A percentile compares a stretch with the other conserved stretches of the same genome.
Conservation (phyloP, 176 grass and related monocot species). For the Neostapfia colusana region DNA sequence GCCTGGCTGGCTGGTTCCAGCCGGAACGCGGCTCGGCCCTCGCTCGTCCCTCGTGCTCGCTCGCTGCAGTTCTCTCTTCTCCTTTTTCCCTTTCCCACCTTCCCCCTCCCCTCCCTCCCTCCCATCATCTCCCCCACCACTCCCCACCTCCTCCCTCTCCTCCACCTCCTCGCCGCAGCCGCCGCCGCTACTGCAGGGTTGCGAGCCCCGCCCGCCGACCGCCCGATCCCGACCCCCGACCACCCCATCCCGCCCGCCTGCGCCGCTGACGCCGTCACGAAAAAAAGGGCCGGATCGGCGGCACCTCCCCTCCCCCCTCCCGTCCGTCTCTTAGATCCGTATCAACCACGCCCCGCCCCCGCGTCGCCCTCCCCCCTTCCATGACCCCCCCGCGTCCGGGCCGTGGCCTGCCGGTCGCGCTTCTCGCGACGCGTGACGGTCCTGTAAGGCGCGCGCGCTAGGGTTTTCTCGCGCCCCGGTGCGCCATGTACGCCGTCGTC, state of each 20-base stretch:
- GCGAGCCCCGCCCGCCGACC: background rate
- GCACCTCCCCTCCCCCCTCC: background rate
- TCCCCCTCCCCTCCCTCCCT: background rate
- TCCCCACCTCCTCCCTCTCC: background rate
- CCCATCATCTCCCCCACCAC: slow-evolving; percentile 1
- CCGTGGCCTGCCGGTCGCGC: background rate
- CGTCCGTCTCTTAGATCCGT: slow-evolving; percentile 26
- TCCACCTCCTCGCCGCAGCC: background rate
- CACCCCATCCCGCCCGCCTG: background rate
- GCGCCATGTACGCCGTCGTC: too few species aligned
- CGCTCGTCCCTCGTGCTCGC: background rate
- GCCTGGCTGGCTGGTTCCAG: slow-evolving; percentile 16
- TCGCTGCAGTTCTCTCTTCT: background rate
- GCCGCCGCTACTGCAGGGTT: slow-evolving; percentile 3
- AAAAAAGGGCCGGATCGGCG: background rate
- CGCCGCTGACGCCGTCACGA: background rate
- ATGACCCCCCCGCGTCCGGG: background rate
- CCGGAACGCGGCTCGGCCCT: background rate
- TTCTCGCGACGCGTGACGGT: background rate
- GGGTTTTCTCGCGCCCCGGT: too few species aligned
- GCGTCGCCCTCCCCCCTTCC: background rate
- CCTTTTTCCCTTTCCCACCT: background rate
- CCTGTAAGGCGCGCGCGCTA: too few species aligned
- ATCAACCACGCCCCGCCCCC: background rate
- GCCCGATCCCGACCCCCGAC: background rate